Conservation (phyloP, 31 red algal genomes). For the Odonthalia washingtoniensis region DNA sequence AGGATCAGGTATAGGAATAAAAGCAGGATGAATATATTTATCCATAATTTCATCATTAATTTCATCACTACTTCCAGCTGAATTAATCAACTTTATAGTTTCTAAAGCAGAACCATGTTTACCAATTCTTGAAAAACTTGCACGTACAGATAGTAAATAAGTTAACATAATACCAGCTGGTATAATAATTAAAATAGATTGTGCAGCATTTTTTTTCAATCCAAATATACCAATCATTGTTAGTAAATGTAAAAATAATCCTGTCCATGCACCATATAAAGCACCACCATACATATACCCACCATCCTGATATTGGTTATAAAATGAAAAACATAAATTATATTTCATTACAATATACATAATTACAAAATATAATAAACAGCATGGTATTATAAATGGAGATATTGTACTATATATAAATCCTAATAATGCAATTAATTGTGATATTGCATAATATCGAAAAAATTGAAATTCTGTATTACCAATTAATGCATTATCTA, state of each 20-base stretch:
- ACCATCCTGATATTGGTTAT: slow-evolving; percentile 73
- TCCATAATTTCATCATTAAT: slow-evolving; percentile 45
- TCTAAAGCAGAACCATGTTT: slow-evolving; percentile 69
- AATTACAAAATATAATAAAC: slow-evolving; percentile 70
- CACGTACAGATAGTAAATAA: slow-evolving; percentile 49
- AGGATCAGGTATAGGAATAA: slow-evolving; percentile 60
- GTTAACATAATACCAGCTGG: slow-evolving; percentile 53
- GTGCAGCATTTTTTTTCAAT: slow-evolving; percentile 59
- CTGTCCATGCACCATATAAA: slow-evolving; percentile 57
- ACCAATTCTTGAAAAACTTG: slow-evolving; percentile 45
- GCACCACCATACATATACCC: slow-evolving; percentile 78
- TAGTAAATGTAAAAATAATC: slow-evolving; percentile 64
- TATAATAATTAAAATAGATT: slow-evolving; percentile 52
- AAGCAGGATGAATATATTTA: slow-evolving; percentile 65
- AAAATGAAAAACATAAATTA: slow-evolving; percentile 75
- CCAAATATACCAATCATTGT: slow-evolving; percentile 83
- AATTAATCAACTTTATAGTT: slow-evolving; percentile 49
- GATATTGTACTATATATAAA: slow-evolving; percentile 82
- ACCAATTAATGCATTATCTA: slow-evolving; percentile 51
- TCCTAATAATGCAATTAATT: slow-evolving; percentile 65
- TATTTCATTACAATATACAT: slow-evolving; percentile 78
- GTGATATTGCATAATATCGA: slow-evolving; percentile 58
- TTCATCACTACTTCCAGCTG: slow-evolving; percentile 43
- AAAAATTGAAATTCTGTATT: slow-evolving; percentile 49
- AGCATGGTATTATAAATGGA: slow-evolving; percentile 66